Evolutionary conservation across 2,329 filamentous ascomycete genomes (phyloP), one percentile per base, ranked within the genome.

Genomic region (Nectriaceae sp.): DNA sequence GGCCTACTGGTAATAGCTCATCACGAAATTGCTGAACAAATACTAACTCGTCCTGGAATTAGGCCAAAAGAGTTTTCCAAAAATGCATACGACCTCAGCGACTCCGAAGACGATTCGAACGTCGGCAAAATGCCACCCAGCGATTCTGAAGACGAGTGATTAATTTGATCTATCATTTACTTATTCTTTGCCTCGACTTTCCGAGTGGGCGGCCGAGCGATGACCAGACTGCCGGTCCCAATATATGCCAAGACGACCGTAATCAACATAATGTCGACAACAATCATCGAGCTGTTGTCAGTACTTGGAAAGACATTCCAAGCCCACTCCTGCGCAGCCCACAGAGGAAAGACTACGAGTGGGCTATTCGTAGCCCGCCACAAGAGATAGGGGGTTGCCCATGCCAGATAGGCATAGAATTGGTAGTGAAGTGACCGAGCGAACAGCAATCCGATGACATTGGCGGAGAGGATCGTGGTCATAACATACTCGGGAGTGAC

Each of bases 251-350:
- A 76, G 5, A 73, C 72, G 2, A 93, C 83, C 15, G 88, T 88
- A 11, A 81, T 65, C 16, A 83, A 82, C 60, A 97, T 74, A 33
- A 84, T 82, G 20, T 77, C 77, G 13, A 99, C 88, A 8, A 91
- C 92, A 15, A 77, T 72, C 13, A 65, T 66, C 4, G 81, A 84
- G 64, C 80, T 84, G 40, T 64, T 50, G 22, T 71, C 63, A 4
- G 80, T 84, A 65, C 90, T 96, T n/a, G 92, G 92, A 65, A 88
- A 97, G 10, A 92, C 84, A 60, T 97, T 96, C 92, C 92, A 97
- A 11, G 89, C 90, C 85, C 88, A 92, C 69, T 97, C 92, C 70
- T 97, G 92, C 50, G 82, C 76, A 3, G 76, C 79, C 88, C 89
- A 96, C 10, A 92, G 70, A 4, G 71, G 72, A 62, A 86, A 86